Base-by-base conservation (phyloP, 169 alveolate species). In the Pseudocohnilembus persalinus region DNA sequence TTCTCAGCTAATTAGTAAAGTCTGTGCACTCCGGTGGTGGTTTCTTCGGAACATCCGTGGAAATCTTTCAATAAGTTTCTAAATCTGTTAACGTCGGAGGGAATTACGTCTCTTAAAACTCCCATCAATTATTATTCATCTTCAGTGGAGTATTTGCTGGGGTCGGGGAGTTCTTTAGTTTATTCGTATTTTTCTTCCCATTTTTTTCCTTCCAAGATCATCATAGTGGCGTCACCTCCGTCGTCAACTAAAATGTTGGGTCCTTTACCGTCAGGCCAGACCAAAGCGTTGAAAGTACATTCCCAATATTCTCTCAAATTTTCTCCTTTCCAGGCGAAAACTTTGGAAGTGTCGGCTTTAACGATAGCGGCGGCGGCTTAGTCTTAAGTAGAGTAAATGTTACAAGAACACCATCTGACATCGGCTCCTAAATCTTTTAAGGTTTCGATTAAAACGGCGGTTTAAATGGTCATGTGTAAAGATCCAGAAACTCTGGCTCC, bases 11-110 rank as follows among this genome's bases (percentile, higher is more conserved):
- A 94, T 90, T 96, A 94, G 74, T 96, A 91, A 84, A 98, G 95
- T 83, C 99, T 96, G 88, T 97, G 97, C 74, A 99, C 99, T 28
- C 99, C 99, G 63, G 99, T 98, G 73, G 99, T 99, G 76, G 99
- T 99, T 92, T 99, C 99, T 92, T 99, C 99, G 75, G 99, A 96
- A 77, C 98, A 99, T 29, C 99, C 99, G 82, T 93, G 92, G 81
- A 97, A 91, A 77, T 90, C 88, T 81, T 92, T 94, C 11, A 98
- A 97, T 92, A 97, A 94, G 76, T 94, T 94, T 81, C 97, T 93
- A 98, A 98, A 99, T 94, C 96, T 96, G 73, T 89, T 86, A 63
- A 92, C 93, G 83, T 89, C 85, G 65, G 90, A 90, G 77, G 89
- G 92, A 73, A 94, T 80, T 73, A 81, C 89, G 75, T 88, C 80